Base-by-base conservation (phyloP, 1,139 yeast genomes). In the Candida dubliniensis region DNA sequence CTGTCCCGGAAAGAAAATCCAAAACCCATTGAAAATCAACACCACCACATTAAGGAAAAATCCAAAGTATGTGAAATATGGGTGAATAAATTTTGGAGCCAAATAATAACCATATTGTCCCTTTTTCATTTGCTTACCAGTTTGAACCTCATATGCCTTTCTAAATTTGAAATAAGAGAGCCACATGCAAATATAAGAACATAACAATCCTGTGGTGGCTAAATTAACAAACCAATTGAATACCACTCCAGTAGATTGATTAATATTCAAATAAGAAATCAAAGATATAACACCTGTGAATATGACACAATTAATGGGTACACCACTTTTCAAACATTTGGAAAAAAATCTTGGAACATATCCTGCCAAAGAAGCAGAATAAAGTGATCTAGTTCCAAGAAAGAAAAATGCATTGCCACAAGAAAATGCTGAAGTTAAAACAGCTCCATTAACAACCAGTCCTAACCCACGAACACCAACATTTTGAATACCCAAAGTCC, bases 161-260 rank as follows among this genome's bases (percentile, higher is more conserved):
- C 64, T 63, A 51, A 69, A 67, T 49, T 65, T 64, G 58, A 68
- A 68, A 58, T 77, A 80, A 44, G 74, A 60, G 52, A 70, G 60
- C 60, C 81, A 76, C 45, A 79, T 72, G 46, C 74, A 66, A 10
- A 74, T 65, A 69, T 81, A 80, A 12, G 80, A 71, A 47, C 78
- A 62, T 52, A 80, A 72, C 38, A 79, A 66, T 9, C 82, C 79
- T 24, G 81, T 78, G 14, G 84, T 80, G 39, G 69, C 59, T 53
- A 69, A 63, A 51, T 67, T 67, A 48, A 67, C 57, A 43, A 69
- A 67, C 74, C 74, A 69, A 50, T 62, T 61, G 55, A 69, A 67
- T 2, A 67, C 74, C n/a, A 50, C 50, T 31, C 58, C 60, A 11
- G 71, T 58, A 4, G 66, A 51, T 31, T 55, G 50, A 14, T 55